Evolutionary conservation across 805 yeast genomes (phyloP), one percentile per base, ranked within the genome.

Genomic region (Lipomyces orientalis): DNA sequence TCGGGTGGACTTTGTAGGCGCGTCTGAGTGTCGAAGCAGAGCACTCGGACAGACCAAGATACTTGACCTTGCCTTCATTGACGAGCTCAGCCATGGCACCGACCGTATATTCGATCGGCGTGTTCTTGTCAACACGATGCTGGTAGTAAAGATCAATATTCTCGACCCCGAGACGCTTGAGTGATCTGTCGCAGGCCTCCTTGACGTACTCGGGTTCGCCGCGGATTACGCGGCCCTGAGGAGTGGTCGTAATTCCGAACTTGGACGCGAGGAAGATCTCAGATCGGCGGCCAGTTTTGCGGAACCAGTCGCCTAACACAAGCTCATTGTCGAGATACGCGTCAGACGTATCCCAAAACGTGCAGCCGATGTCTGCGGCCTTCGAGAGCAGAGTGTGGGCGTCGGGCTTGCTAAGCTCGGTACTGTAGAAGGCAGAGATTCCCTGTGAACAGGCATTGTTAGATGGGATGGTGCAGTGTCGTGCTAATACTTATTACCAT

Each of bases 1-100:
- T 83, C 54, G 88, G 89, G 58, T 78, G 77, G 2, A 86, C 84
- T 54, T 81, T 78, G 46, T 81, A 78, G 2, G 95, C 93, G 68
- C 85, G 85, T 31, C 78, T 76, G 65, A 93, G 84, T 16, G 93
- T 85, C 0, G 81, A 82, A 4, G 86, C 88, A 31, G 86, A 82
- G 22, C 87, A 90, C 78, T 93, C 97, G 62, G 92, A 86, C 58
- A 93, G 79, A 0, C 97, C 88, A 62, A 89, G 83, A 33, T 90
- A 93, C 61, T 87, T 88, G 72, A 92, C 83, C 58, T 80, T 82
- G 19, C 96, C 96, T 8, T 81, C 78, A 64, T 88, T 86, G 61
- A 90, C 85, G 64, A 82, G 84, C 66, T 86, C 87, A 65, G 84
- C 83, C 68, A 92, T 79, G 60, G 84, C 84, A 33, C 80, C 79